A percentile compares a stretch with the other conserved stretches of the same genome.
phyloP scores from a whole-genome alignment of 768 basidiomycete genomes.

The Crucibulum laeve region DNA sequence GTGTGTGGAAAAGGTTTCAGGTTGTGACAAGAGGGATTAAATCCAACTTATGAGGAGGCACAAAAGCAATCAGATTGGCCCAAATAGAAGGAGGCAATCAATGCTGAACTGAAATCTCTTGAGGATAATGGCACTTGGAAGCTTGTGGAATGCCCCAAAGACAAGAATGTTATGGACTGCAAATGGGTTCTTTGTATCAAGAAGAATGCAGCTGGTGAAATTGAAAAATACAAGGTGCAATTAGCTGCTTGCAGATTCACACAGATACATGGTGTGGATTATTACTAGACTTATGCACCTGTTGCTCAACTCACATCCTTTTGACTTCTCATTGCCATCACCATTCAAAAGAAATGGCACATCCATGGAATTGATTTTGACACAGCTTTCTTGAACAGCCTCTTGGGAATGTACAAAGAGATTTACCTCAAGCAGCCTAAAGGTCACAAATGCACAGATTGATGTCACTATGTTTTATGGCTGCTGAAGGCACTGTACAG shows the following conservation, averaged over 20 bases:
- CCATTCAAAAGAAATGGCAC: not conserved
- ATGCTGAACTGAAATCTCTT: slow-evolving; percentile 21
- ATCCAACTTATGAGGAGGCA: slow-evolving; percentile 14
- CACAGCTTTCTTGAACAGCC: not conserved
- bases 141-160: slow-evolving; percentile 16
- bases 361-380: not conserved
- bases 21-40: no score
- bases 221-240: no score
- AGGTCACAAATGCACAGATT: not conserved
- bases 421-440: not conserved
- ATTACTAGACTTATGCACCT: slow-evolving; percentile 9
- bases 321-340: not conserved
- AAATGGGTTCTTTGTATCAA: no score
- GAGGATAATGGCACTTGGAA: slow-evolving; percentile 22
- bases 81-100: slow-evolving; percentile 20
- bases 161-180: slow-evolving; percentile 19
- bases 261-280: slow-evolving; percentile 12
- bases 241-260: no score
- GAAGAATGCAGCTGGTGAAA: no score
- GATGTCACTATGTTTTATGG: not conserved
- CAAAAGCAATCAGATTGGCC: slow-evolving; percentile 12
- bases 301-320: slow-evolving; percentile 1
- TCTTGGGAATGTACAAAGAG: not conserved
- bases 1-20: no score
- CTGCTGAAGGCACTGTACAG: not conserved